phyloP scores from a whole-genome alignment of 768 basidiomycete genomes.

The Macrolepiota fuliginosa region DNA sequence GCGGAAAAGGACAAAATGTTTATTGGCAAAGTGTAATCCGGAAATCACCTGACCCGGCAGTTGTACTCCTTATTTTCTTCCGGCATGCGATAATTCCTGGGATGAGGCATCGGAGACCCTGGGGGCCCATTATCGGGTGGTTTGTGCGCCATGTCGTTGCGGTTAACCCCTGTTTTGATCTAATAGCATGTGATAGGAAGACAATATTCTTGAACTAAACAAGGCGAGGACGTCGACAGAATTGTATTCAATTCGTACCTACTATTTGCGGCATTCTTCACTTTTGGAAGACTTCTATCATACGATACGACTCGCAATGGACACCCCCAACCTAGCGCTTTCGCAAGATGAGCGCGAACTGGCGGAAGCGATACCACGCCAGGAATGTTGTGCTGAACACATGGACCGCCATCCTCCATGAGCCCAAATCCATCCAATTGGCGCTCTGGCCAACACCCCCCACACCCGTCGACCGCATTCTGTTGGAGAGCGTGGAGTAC shows the following conservation, averaged over 20 bases:
- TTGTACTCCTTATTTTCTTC: constrained; percentile 48
- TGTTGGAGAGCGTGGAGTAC: constrained; percentile 77
- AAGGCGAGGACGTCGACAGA: constrained; percentile 43
- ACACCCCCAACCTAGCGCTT: constrained; percentile 40
- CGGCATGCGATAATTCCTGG: constrained; percentile 63
- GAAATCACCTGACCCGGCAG: constrained; percentile 49
- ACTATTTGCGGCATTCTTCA: constrained; percentile 46
- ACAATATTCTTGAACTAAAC: constrained; percentile 35
- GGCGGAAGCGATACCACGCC: too few species aligned
- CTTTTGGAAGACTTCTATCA: constrained; percentile 47
- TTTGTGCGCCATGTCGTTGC: constrained; percentile 42
- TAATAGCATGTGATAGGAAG: too few species aligned
- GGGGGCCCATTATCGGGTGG: constrained; percentile 47
- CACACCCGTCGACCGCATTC: constrained; percentile 53
- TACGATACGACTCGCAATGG: constrained; percentile 40
- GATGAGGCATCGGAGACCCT: constrained; percentile 55
- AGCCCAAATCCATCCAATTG: constrained; percentile 73
- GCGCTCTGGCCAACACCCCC: constrained; percentile 80
- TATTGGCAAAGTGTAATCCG: constrained; percentile 44
- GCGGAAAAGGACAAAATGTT: constrained; percentile 35
- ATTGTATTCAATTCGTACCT: constrained; percentile 50
- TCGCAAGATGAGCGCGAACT: too few species aligned
- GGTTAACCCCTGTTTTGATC: background rate
- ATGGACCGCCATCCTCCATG: constrained; percentile 75
- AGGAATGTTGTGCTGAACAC: constrained; percentile 92